phyloP scores from a whole-genome alignment of 2,329 filamentous ascomycete species.

The Ophiocordyceps robertsii region DNA sequence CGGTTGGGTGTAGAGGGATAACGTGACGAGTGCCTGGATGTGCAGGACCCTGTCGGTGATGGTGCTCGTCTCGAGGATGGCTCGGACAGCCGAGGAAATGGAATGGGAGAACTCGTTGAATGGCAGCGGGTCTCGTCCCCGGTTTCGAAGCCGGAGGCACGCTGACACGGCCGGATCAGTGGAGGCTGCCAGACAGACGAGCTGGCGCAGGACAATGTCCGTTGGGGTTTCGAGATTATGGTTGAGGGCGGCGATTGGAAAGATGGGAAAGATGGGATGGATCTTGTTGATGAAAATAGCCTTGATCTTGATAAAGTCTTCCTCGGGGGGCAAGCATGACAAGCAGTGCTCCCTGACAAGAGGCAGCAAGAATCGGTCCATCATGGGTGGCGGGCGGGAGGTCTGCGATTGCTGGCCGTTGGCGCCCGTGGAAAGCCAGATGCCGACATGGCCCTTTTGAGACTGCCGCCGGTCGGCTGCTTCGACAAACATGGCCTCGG shows the following conservation, averaged over 20 bases:
- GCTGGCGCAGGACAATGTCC: constrained; percentile 34
- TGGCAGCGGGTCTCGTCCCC: constrained; percentile 22
- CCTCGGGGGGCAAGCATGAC: constrained; percentile 30
- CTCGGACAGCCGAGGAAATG: constrained; percentile 33
- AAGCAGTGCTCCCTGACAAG: constrained; percentile 33
- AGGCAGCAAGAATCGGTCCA: constrained; percentile 26
- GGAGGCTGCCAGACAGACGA: constrained; percentile 40
- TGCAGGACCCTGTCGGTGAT: constrained; percentile 40
- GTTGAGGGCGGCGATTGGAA: constrained; percentile 24
- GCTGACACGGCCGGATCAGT: constrained; percentile 30
- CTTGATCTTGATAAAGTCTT: constrained; percentile 31
- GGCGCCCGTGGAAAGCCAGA: constrained; percentile 31
- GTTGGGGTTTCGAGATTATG: constrained; percentile 17
- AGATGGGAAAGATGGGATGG: constrained; percentile 39
- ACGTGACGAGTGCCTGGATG: constrained; percentile 37
- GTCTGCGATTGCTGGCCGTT: constrained; percentile 19
- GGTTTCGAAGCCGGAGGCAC: constrained; percentile 29
- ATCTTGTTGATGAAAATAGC: constrained; percentile 36
- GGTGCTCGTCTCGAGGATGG: constrained; percentile 37
- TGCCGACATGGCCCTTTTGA: constrained; percentile 38
- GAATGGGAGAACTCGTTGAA: constrained; percentile 34
- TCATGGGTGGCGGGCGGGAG: constrained; percentile 21
- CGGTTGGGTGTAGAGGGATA: constrained; percentile 47
- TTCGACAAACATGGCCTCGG: constrained; percentile 45
- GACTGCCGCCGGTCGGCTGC: constrained; percentile 29